Evolutionary conservation across 106 monocot species (phyloP), one percentile per base, ranked within the genome.

Genomic region (Apostasia ramifera): DNA sequence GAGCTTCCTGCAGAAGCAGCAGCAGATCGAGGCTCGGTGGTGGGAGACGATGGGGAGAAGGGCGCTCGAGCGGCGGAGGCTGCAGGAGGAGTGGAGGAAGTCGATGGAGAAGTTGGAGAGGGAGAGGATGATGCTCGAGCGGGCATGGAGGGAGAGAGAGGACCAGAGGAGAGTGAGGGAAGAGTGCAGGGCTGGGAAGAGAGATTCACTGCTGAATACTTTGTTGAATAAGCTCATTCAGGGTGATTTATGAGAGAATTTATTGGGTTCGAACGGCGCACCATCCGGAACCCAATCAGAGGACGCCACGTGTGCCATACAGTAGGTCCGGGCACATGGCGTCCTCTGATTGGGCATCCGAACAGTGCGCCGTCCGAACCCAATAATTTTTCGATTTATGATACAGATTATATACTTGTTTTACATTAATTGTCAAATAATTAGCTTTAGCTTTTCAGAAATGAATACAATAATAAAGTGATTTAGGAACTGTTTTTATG

Each of bases 71-170:
- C 61, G 98, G 55, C 50, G 57, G 59, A 46, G 73, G 73, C 79
- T 90, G 43, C 87, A 93, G 74, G 85, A 90, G 42, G 90, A 90
- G 59, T 93, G 98, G 98, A 62, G 93, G 48, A 82, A 93, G 75
- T 80, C 85, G 3, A 93, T 99, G 98, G 85, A 93, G 80, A 90
- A 81, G 74, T 76, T 99, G 45, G 93, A 93, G 81, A 85, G 81
- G 70, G 98, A 99, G 75, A 83, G 98, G 68, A 13, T 99, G 72
- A 81, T 85, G 87, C 42, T 88, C 71, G 98, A 99, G 71, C 90
- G 82, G 54, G 72, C 83, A 3, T 99, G 98, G 98, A 72, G 83
- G 66, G 85, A 99, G 69, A 85, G 90, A 72, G 98, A 99, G 72
- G 98, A 99, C 70, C 85, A 90, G 74, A 82, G 98, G 74, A 80